These are phyloP conservation scores for Cordyceps tenuipes DNA, from an alignment of 2,329 filamentous ascomycete species.

Conservation along the genomic window DNA sequence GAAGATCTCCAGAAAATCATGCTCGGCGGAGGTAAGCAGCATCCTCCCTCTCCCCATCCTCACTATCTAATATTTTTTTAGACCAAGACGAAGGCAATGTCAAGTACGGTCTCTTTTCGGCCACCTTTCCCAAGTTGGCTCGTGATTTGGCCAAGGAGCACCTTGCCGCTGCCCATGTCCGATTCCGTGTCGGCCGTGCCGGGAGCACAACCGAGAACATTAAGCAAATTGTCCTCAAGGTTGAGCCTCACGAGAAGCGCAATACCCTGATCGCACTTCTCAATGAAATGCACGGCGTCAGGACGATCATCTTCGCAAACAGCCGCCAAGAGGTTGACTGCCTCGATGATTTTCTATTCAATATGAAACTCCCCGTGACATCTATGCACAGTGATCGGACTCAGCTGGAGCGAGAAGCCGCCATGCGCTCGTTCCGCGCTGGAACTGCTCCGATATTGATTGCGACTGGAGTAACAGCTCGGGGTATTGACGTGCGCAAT, in stretches of 20 bases:
- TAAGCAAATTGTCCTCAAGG: slow-evolving; percentile 63
- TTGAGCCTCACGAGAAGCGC: slow-evolving; percentile 59
- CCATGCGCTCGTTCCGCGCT: slow-evolving; percentile 73
- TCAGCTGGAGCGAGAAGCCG: slow-evolving; percentile 85
- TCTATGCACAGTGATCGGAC: slow-evolving; percentile 85
- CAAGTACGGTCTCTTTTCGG: slow-evolving; percentile 79
- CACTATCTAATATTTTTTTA: slow-evolving; percentile 34
- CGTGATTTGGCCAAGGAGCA: slow-evolving; percentile 70
- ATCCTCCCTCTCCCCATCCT: slow-evolving; percentile 4
- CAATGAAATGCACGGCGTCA: slow-evolving; percentile 57
- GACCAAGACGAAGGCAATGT: slow-evolving; percentile 63
- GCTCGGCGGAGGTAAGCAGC: slow-evolving; percentile 63
- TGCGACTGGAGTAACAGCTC: slow-evolving; percentile 77
- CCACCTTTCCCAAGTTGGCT: slow-evolving; percentile 78
- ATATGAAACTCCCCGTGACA: slow-evolving; percentile 68
- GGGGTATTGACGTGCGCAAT: slow-evolving; percentile 81
- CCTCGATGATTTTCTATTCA: slow-evolving; percentile 81
- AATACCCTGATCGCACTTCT: slow-evolving; percentile 65
- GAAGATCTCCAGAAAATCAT: slow-evolving; percentile 69
- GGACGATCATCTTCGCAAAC: slow-evolving; percentile 89
- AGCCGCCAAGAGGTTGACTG: slow-evolving; percentile 69
- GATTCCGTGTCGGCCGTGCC: slow-evolving; percentile 78
- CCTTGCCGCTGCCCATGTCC: slow-evolving; percentile 64
- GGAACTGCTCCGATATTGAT: slow-evolving; percentile 73
- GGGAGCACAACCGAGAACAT: slow-evolving; percentile 81